Conservation (phyloP, 1,139 yeast species). For the Suhomyces terraborum region DNA sequence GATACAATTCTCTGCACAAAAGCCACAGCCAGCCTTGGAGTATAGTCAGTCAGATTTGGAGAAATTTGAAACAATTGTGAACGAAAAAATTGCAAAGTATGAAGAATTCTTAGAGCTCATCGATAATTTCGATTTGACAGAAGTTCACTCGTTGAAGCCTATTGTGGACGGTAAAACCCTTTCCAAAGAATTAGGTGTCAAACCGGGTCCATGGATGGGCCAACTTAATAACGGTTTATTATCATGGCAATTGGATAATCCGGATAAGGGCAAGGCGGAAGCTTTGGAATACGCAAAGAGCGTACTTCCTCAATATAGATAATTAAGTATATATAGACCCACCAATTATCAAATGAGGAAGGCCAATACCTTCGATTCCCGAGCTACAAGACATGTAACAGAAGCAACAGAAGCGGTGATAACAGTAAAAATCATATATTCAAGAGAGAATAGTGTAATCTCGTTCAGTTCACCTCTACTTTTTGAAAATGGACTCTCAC, state of each 20-base stretch:
- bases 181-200: slow-evolving; percentile 48
- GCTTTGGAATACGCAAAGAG: slow-evolving; percentile 50
- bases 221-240: slow-evolving; percentile 55
- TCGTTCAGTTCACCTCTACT: too few species aligned
- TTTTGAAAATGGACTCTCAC: too few species aligned
- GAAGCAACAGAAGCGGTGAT: too few species aligned
- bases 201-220: slow-evolving; percentile 88
- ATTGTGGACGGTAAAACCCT: slow-evolving; percentile 72
- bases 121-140: slow-evolving; percentile 32
- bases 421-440: too few species aligned
- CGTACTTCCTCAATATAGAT: slow-evolving; percentile 3
- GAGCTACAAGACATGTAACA: too few species aligned
- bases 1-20: slow-evolving; percentile 8
- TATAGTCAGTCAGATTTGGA: slow-evolving; percentile 6
- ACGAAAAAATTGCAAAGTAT: slow-evolving; percentile 28
- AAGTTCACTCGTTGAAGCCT: slow-evolving; percentile 52
- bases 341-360: background rate
- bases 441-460: too few species aligned
- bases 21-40: slow-evolving; percentile 17
- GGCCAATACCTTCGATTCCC: too few species aligned
- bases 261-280: slow-evolving; percentile 52
- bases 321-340: background rate
- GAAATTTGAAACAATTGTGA: slow-evolving; percentile 10
- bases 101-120: slow-evolving; percentile 34
- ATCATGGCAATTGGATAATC: slow-evolving; percentile 77